Base-by-base conservation (phyloP, 2,329 filamentous ascomycete species). In the Lecanosticta acicola region DNA sequence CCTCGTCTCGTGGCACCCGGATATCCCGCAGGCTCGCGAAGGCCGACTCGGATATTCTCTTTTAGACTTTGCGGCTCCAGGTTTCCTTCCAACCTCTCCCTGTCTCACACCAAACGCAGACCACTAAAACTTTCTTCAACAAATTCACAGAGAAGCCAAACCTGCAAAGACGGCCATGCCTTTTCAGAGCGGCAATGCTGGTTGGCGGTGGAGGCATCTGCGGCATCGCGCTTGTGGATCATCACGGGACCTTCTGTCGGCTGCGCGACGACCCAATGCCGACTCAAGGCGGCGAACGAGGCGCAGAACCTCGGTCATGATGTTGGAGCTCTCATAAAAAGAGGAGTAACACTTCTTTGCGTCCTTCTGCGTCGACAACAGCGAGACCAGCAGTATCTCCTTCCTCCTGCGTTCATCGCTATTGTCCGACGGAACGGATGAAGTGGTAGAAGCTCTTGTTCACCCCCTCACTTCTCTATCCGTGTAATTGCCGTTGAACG, bases 331-430 rank as follows among this genome's bases (percentile, higher is more conserved):
- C 24, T 29, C 24, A 7, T 29, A 5, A 7, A 29, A 29, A 29
- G n/a, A 29, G 24, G 11, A 29, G 7, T 29, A 5, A 5, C 11
- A 29, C 24, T 7, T 11, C 5, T 29, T 29, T 29, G 7, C 5
- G 24, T 11, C 11, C 24, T 29, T 11, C 5, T 29, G 5, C 24
- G 7, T 11, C 11, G 7, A 29, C 24, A 29, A 29, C 24, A 29
- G 19, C 8, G 35, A 37, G 35, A 37, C 14, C 16, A n/a, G 8
- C 41, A 48, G 32, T 13, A 62, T 63, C 61, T 61, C 62, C 2
- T 64, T 63, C 53, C 56, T 63, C n/a, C n/a, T n/a, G n/a, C n/a
- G n/a, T n/a, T n/a, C n/a, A n/a, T n/a, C n/a, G n/a, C n/a, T n/a
- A n/a, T n/a, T n/a, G n/a, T n/a, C n/a, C n/a, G n/a, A n/a, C n/a